These are phyloP conservation scores for Bruguiera parviflora DNA, from an alignment of 345 rosid species.

Conservation along the genomic window DNA sequence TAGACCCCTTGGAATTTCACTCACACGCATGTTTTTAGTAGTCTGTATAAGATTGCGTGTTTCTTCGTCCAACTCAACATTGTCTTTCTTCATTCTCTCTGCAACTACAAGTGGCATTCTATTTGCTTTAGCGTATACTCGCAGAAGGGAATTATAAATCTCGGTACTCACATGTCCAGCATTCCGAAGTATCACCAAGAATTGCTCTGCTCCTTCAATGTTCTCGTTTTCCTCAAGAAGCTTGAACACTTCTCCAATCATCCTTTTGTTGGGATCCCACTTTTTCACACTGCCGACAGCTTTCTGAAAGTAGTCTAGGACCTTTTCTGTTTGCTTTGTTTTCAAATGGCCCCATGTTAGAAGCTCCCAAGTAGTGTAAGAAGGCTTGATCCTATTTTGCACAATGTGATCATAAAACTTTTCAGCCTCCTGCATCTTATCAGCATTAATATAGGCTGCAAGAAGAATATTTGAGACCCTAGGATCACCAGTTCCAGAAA, in stretches of 20 bases:
- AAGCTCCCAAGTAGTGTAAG: constrained; percentile 85
- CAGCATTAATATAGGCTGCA: constrained; percentile 58
- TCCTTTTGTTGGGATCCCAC: constrained; percentile 57
- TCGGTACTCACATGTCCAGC: constrained; percentile 61
- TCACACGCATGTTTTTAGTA: constrained; percentile 62
- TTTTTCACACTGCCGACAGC: constrained; percentile 61
- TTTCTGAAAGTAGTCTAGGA: constrained; percentile 57
- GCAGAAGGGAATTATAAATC: constrained; percentile 63
- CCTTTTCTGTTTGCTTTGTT: constrained; percentile 45
- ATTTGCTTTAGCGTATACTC: constrained; percentile 73
- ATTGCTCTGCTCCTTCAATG: constrained; percentile 61
- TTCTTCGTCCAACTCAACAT: constrained; percentile 55
- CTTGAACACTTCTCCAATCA: constrained; percentile 44
- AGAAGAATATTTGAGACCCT: constrained; percentile 69
- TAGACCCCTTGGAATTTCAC: constrained; percentile 46
- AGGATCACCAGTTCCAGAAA: constrained; percentile 53
- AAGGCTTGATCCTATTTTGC: constrained; percentile 51
- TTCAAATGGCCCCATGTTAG: constrained; percentile 66
- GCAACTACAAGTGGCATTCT: constrained; percentile 70
- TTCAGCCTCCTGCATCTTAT: constrained; percentile 53
- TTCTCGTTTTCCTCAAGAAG: constrained; percentile 57
- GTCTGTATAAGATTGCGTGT: constrained; percentile 53
- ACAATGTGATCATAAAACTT: constrained; percentile 42
- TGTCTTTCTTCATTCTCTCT: constrained; percentile 72
- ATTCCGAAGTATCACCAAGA: constrained; percentile 51